phyloP scores from a whole-genome alignment of 768 basidiomycete species.

The Nevesoporus exiguus region DNA sequence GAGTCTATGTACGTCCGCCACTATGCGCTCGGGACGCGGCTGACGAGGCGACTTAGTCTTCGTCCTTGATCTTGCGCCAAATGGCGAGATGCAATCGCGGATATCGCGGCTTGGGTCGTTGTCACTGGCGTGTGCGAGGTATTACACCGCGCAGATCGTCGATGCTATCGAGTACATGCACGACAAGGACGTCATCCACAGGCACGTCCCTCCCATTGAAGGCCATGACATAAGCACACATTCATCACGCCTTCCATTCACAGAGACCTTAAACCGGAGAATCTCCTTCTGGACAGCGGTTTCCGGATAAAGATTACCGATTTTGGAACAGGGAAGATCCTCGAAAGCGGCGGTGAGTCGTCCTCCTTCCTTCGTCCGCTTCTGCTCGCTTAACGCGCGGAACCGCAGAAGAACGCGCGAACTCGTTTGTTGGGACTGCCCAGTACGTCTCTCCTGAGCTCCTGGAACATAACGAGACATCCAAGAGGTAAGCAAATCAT shows the following conservation, averaged over 20 bases:
- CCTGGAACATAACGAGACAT: conserved; percentile 67
- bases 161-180: conserved; percentile 93
- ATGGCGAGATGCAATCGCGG: conserved; percentile 74
- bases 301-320: conserved; percentile 94
- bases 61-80: conserved; percentile 69
- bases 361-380: neutral
- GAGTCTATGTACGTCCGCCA: conserved; percentile 65
- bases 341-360: conserved; percentile 52
- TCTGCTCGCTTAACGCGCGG: conserved; percentile 8
- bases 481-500: conserved; percentile 56
- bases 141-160: conserved; percentile 87
- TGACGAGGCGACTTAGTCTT: conserved; percentile 51
- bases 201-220: conserved; percentile 37
- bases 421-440: conserved; percentile 86
- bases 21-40: neutral
- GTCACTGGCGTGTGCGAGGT: conserved; percentile 67
- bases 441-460: conserved; percentile 91
- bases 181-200: conserved; percentile 83
- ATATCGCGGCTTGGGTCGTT: conserved; percentile 83
- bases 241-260: neutral
- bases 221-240: conserved; percentile 10
- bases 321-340: conserved; percentile 88
- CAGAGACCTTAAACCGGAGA: conserved; percentile 82
- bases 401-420: conserved; percentile 46
- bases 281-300: conserved; percentile 82